These are phyloP conservation scores for Cadophora sp. DNA, from an alignment of 2,329 filamentous ascomycete species.

Conservation along the genomic window DNA sequence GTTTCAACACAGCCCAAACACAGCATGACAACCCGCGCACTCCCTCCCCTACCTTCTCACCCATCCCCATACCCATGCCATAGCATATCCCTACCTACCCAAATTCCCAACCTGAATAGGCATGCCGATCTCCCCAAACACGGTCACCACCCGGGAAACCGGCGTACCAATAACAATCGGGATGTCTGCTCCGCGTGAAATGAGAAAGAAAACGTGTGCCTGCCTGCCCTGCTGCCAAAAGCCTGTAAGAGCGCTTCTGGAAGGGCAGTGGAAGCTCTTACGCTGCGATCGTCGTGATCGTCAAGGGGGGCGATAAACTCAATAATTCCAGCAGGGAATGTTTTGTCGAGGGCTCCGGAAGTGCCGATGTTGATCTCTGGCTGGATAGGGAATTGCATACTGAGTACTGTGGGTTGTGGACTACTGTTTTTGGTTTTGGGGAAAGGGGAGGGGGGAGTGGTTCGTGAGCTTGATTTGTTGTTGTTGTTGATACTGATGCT, in stretches of 20 bases:
- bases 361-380: constrained; percentile 7
- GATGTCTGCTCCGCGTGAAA: not conserved
- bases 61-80: too few relatives aligned
- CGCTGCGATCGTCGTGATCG: constrained; percentile 6
- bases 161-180: constrained; percentile 7
- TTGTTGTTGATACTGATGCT: not conserved
- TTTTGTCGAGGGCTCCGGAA: constrained; percentile 12
- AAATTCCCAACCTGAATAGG: not conserved
- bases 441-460: not conserved
- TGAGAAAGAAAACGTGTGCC: not conserved
- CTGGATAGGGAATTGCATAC: not conserved
- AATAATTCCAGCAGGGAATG: not conserved
- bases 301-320: constrained; percentile 6
- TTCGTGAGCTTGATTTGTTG: constrained; percentile 8
- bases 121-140: constrained; percentile 10
- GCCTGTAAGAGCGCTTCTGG: not conserved
- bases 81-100: too few relatives aligned
- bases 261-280: constrained; percentile 7
- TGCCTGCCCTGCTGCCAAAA: not conserved
- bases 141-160: constrained; percentile 7
- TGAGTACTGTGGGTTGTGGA: not conserved
- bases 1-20: constrained; percentile 16
- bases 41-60: too few relatives aligned
- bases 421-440: not conserved
- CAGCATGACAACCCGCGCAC: too few relatives aligned